Evolutionary conservation across 345 rosid species (phyloP).

Genomic region (Geranium brycei): DNA sequence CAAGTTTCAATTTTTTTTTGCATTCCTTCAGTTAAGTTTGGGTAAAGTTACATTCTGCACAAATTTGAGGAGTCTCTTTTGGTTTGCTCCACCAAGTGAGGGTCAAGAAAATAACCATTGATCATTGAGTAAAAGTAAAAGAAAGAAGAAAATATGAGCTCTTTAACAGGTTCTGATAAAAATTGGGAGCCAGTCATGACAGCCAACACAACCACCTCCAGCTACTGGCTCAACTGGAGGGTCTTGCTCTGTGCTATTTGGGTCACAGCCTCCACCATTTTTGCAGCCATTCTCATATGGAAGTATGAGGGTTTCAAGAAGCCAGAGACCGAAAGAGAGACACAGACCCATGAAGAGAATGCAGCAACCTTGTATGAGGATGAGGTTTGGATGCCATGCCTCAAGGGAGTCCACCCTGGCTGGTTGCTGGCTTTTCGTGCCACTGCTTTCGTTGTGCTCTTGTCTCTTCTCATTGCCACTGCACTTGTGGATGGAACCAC

Average conservation of each 20-base stretch:
- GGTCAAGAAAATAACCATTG: conserved; percentile 1
- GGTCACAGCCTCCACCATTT: conserved; percentile 23
- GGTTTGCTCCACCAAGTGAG: not conserved
- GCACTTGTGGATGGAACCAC: conserved; percentile 49
- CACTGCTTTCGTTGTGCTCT: conserved; percentile 51
- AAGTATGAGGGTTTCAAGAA: conserved; percentile 36
- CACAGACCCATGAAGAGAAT: conserved; percentile 27
- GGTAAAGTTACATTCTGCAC: not conserved
- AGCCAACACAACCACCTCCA: conserved; percentile 40
- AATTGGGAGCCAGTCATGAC: conserved; percentile 50
- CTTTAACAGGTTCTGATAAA: conserved; percentile 23
- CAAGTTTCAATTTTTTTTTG: not conserved
- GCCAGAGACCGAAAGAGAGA: conserved; percentile 1
- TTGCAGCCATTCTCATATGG: conserved; percentile 46
- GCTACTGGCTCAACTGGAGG: conserved; percentile 94
- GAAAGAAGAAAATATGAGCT: conserved; percentile 27
- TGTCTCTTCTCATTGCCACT: conserved; percentile 33
- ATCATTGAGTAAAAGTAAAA: conserved; percentile 7
- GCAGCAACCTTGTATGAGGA: conserved; percentile 49
- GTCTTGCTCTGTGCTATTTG: conserved; percentile 56
- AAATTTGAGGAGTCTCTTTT: too few relatives aligned
- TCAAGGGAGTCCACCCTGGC: conserved; percentile 73
- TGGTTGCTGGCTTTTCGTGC: conserved; percentile 80
- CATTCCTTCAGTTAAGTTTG: not conserved
- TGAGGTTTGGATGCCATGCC: conserved; percentile 79